A percentile compares a stretch with the other conserved stretches of the same genome.
phyloP scores from a whole-genome alignment of 2,329 filamentous ascomycete species.

The Cytospora piceae region DNA sequence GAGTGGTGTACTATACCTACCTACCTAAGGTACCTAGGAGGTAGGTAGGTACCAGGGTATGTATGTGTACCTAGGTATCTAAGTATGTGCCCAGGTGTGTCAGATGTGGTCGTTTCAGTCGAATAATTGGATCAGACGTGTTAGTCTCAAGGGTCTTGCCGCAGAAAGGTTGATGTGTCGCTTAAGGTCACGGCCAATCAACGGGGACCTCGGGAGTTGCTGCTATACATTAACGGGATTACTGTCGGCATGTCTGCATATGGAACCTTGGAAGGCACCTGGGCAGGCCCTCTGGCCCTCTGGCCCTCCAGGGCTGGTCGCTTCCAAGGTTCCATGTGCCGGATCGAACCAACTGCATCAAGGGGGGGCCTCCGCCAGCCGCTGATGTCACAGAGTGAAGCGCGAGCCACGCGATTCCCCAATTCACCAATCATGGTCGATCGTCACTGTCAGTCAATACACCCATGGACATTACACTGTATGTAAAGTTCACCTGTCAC shows the following conservation, averaged over 20 bases:
- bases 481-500: neutral
- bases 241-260: neutral
- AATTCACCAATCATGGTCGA: neutral
- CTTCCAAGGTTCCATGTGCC: neutral
- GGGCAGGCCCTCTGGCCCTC: no score
- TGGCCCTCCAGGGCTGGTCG: neutral
- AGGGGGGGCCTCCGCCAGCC: neutral
- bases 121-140: conserved; percentile 14
- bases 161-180: conserved; percentile 1
- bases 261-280: no score
- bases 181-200: conserved; percentile 12
- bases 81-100: no score
- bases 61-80: neutral
- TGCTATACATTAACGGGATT: neutral
- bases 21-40: no score
- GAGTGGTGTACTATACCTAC: no score
- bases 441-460: neutral
- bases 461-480: no score
- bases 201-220: neutral
- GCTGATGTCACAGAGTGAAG: neutral
- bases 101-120: neutral
- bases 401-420: neutral
- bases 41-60: no score
- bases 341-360: neutral
- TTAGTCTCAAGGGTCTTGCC: neutral